Evolutionary conservation across 306 rosid species (phyloP).

Genomic region (Gleditsia sinensis): DNA sequence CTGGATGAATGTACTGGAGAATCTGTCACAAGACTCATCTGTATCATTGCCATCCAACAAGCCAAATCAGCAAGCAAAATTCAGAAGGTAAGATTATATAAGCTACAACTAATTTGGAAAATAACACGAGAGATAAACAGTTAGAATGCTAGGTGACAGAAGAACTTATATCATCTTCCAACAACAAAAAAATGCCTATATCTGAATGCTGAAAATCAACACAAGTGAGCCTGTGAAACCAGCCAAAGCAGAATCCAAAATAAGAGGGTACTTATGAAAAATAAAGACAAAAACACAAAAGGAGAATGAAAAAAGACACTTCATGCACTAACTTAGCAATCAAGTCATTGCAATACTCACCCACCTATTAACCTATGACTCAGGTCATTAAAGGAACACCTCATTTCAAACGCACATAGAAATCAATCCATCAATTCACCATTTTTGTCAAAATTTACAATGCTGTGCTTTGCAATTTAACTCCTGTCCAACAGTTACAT

Average conservation of each 20-base stretch:
- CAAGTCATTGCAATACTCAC: not conserved
- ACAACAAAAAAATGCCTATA: not conserved
- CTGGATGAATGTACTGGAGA: slow-evolving; percentile 75
- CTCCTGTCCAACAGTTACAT: not conserved
- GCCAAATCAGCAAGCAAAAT: slow-evolving; percentile 27
- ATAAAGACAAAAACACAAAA: not conserved
- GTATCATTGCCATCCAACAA: slow-evolving; percentile 31
- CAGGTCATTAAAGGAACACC: not conserved
- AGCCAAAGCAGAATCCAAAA: not conserved
- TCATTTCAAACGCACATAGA: not conserved
- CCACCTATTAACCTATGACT: not conserved
- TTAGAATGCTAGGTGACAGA: not conserved
- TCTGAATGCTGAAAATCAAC: not conserved
- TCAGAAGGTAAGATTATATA: no score
- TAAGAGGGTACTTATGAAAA: not conserved
- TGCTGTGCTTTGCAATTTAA: not conserved
- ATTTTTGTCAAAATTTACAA: no score
- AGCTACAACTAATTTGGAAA: no score
- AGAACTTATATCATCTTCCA: not conserved
- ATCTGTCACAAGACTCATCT: slow-evolving; percentile 75
- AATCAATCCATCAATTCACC: not conserved
- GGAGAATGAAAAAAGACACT: not conserved
- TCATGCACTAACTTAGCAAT: not conserved
- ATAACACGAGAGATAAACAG: no score
- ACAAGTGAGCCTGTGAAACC: not conserved